A percentile compares a stretch with the other conserved stretches of the same genome.
Conservation (phyloP, 768 basidiomycete species). For the Lactifluus volemus region DNA sequence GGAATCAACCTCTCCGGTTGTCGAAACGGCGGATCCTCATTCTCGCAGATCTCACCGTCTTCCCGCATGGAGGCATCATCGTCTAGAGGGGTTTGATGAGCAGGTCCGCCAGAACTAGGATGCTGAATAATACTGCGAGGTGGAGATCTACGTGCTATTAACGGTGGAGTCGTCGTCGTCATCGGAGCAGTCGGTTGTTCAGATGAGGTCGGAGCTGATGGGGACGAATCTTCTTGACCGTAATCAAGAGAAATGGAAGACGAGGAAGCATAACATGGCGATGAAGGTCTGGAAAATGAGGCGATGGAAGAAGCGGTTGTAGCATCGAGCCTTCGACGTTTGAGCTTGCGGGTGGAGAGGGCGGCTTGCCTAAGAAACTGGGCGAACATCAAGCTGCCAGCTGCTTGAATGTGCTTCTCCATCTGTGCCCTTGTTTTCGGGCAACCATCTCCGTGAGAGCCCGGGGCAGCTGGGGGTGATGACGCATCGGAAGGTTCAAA, state of each 20-base stretch:
- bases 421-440: no score
- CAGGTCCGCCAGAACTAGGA: constrained; percentile 15
- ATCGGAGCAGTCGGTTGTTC: constrained; percentile 3
- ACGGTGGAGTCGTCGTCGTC: no score
- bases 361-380: constrained; percentile 67
- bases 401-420: constrained; percentile 38
- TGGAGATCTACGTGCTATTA: constrained; percentile 12
- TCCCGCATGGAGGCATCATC: constrained; percentile 51
- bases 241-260: constrained; percentile 60
- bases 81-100: constrained; percentile 25
- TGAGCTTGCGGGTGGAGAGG: constrained; percentile 59
- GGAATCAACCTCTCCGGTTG: no score
- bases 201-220: constrained; percentile 4
- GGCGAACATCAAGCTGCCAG: constrained; percentile 57
- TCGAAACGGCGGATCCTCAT: constrained; percentile 37
- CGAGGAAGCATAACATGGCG: constrained; percentile 30
- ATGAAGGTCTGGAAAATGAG: constrained; percentile 36
- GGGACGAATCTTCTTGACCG: constrained; percentile 52
- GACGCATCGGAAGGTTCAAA: no score
- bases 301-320: constrained; percentile 24
- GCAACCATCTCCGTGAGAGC: no score
- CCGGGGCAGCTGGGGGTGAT: no score
- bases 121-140: constrained; percentile 11
- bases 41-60: constrained; percentile 86
- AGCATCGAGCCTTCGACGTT: constrained; percentile 53